Evolutionary conservation across 352 stramenopile genomes (phyloP).

Genomic region (Aphanomyces invadans): DNA sequence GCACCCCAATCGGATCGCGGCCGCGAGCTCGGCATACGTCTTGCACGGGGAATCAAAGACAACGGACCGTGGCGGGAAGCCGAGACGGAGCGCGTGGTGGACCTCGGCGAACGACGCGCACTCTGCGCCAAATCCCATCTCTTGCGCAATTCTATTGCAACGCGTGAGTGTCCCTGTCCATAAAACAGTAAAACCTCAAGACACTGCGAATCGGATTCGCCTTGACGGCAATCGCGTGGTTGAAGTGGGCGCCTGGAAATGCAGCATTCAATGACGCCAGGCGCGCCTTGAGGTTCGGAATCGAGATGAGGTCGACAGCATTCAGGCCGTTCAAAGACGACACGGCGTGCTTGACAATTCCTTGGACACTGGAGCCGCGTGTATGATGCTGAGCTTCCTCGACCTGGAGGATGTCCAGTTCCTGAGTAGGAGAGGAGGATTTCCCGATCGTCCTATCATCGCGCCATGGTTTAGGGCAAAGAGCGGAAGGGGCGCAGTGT

Average conservation of each 20-base stretch:
- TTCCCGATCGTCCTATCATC: background rate
- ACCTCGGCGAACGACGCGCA: constrained; percentile 77
- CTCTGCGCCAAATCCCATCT: constrained; percentile 56
- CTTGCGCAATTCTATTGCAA: constrained; percentile 31
- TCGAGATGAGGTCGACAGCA: constrained; percentile 52
- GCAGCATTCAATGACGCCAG: constrained; percentile 44
- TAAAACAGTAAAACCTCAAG: constrained; percentile 29
- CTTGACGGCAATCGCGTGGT: constrained; percentile 72
- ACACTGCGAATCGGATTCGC: constrained; percentile 66
- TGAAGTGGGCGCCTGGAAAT: constrained; percentile 60
- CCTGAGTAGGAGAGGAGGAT: constrained; percentile 33
- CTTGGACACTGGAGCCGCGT: constrained; percentile 32
- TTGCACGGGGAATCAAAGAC: constrained; percentile 92
- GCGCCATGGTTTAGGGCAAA: background rate
- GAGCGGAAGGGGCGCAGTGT: background rate
- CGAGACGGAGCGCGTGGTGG: constrained; percentile 67
- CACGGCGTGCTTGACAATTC: constrained; percentile 44
- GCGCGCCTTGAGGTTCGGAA: constrained; percentile 51
- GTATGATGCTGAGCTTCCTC: constrained; percentile 30
- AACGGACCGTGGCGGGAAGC: constrained; percentile 59
- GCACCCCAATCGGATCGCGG: constrained; percentile 67
- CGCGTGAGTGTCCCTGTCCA: too few species aligned
- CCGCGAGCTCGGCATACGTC: constrained; percentile 70
- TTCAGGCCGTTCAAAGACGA: constrained; percentile 43
- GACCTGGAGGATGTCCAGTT: constrained; percentile 26